Conservation (phyloP, 495 filamentous ascomycete species). For the Penicillium arizonense region DNA sequence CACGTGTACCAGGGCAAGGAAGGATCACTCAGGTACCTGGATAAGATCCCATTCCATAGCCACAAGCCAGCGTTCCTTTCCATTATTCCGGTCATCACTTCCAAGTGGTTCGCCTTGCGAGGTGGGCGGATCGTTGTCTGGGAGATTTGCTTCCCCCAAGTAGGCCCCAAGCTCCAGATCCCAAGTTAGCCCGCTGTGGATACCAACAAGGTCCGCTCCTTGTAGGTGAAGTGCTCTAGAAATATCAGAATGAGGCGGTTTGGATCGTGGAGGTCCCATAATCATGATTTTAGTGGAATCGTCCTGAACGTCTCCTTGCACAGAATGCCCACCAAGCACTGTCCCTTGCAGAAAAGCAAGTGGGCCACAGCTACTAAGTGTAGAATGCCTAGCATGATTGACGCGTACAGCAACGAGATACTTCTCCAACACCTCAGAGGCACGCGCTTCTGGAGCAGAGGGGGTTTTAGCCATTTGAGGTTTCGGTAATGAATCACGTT, state of each 20-base stretch:
- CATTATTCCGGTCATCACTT: background rate
- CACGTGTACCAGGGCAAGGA: too few species aligned
- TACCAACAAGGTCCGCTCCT: constrained; percentile 27
- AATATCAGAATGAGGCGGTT: background rate
- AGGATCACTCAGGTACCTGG: background rate
- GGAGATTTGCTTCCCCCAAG: background rate
- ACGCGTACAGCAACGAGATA: constrained; percentile 28
- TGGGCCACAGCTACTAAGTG: constrained; percentile 27
- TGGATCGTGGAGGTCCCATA: constrained; percentile 29
- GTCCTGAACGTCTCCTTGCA: background rate
- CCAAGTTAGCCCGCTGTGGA: constrained; percentile 38
- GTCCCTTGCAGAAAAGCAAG: constrained; percentile 30
- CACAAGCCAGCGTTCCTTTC: constrained; percentile 29
- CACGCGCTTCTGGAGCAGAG: background rate
- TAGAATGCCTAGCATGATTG: constrained; percentile 12
- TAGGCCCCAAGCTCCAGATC: constrained; percentile 20
- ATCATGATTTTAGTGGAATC: constrained; percentile 26
- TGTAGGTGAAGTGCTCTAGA: constrained; percentile 3
- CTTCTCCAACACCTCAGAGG: constrained; percentile 1
- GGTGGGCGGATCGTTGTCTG: background rate
- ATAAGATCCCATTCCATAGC: constrained; percentile 44
- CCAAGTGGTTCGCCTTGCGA: background rate
- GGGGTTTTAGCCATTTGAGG: background rate
- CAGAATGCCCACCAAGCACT: background rate
- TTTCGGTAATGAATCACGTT: constrained; percentile 24